A percentile compares a stretch with the other conserved stretches of the same genome.
phyloP scores from a whole-genome alignment of 768 basidiomycete genomes.

The Russula sp. region DNA sequence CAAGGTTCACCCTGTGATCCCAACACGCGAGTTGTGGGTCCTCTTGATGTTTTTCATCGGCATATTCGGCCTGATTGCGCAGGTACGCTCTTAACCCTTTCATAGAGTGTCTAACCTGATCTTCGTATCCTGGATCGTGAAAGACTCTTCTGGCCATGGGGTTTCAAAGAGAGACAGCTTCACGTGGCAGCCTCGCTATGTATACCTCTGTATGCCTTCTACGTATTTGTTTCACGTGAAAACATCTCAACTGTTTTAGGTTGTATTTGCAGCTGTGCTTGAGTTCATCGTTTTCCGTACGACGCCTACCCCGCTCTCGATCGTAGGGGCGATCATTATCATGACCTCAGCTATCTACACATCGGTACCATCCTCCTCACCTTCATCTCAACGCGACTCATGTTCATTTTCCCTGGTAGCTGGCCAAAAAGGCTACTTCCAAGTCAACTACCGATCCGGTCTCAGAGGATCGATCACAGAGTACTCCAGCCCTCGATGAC shows the following conservation, averaged over 20 bases:
- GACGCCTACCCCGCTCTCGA: constrained; percentile 54
- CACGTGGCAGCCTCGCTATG: constrained; percentile 58
- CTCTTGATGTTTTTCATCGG: constrained; percentile 50
- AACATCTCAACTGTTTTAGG: constrained; percentile 37
- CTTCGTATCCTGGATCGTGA: neutral
- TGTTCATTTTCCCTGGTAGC: neutral
- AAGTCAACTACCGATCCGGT: constrained; percentile 3
- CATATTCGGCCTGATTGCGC: constrained; percentile 51
- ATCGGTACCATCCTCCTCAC: constrained; percentile 47
- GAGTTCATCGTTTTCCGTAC: constrained; percentile 65
- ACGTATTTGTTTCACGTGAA: neutral
- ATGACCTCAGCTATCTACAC: constrained; percentile 60
- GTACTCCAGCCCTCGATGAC: neutral
- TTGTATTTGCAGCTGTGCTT: constrained; percentile 65
- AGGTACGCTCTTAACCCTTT: constrained; percentile 29
- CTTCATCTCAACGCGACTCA: neutral
- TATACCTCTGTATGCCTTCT: constrained; percentile 49
- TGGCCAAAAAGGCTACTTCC: constrained; percentile 15
- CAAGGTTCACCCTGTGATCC: constrained; percentile 46
- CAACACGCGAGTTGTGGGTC: constrained; percentile 46
- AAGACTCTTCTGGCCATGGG: constrained; percentile 60
- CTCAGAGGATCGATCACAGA: neutral
- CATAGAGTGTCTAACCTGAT: neutral
- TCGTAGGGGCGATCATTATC: constrained; percentile 64
- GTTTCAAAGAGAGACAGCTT: constrained; percentile 63